phyloP scores from a whole-genome alignment of 441 rosid species.

The Mallotus repandus region DNA sequence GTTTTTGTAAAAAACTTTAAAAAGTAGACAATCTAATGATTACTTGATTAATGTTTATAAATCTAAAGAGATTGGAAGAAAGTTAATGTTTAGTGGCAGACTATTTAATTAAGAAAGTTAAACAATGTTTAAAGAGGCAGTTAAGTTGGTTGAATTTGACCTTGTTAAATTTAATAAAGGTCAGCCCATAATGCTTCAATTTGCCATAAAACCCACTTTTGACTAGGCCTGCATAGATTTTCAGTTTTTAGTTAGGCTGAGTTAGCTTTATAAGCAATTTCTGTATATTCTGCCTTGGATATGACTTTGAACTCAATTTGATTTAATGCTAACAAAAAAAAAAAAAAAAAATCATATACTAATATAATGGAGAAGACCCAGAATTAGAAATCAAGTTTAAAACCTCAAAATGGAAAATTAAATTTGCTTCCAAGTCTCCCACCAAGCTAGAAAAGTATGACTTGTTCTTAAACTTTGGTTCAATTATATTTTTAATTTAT shows the following conservation, averaged over 20 bases:
- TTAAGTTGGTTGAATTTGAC: conserved; percentile 2
- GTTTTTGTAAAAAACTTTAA: no score
- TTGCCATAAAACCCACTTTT: not conserved
- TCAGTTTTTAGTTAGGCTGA: conserved; percentile 1
- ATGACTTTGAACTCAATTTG: conserved; percentile 1
- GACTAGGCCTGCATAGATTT: not conserved
- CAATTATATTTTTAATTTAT: no score
- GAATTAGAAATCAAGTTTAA: not conserved
- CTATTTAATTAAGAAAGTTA: no score
- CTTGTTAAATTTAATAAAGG: not conserved
- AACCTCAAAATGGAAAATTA: not conserved
- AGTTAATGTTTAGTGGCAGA: no score
- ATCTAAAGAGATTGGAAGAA: no score
- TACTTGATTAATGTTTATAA: no score
- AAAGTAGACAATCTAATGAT: no score
- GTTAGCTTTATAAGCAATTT: conserved; percentile 5
- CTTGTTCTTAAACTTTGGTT: no score
- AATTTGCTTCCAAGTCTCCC: no score
- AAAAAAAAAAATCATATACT: no score
- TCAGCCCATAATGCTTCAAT: not conserved
- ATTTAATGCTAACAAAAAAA: not conserved
- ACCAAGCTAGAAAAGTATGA: no score
- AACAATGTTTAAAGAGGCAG: not conserved
- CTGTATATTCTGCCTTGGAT: not conserved
- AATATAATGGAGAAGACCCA: not conserved